Base-by-base conservation (phyloP, 306 rosid species). In the Styphnolobium japonicum region DNA sequence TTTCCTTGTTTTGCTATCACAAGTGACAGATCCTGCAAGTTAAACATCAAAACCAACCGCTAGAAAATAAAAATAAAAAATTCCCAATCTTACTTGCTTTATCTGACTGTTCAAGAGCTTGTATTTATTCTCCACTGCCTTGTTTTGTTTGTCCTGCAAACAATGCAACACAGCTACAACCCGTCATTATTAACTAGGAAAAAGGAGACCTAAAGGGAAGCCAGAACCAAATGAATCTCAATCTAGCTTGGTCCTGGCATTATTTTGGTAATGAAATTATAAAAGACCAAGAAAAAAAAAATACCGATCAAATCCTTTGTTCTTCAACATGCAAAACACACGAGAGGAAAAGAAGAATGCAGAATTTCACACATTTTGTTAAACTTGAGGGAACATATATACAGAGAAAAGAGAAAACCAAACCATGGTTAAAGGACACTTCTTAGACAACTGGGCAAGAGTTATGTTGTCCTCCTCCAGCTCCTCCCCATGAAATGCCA, bases 111-210 rank as follows among this genome's bases (percentile, higher is more conserved):
- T 85, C 58, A 80, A 72, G 77, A 62, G 29, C 83, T 72, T 86
- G 40, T 55, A 79, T 76, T 79, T 88, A 48, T 77, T 83, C 57
- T 88, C 90, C 70, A 73, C 52, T 5, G 21, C 61, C 86, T 74
- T 90, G 70, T 82, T 86, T 37, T 83, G 78, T 52, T 58, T 81
- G 33, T 60, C 86, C 98, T 90, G 86, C 25, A 56, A 76, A 76
- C 31, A 86, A 75, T 78, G 85, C 69, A 81, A 15, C 76, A 77
- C n/a, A 74, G 55, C 75, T 16, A 67, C 19, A 64, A 64, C 25
- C 70, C 71, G 63, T 65, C 40, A 71, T 23, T 42, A 52, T 25
- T 5, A 64, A 27, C 34, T 16, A 12, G 0, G 12, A 66, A 61
- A 29, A 43, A 10, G 4, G 29, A 40, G n/a, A 34, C 15, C 29